These are phyloP conservation scores for Boletus rufocinnamomeus DNA, from an alignment of 768 basidiomycete species.

Conservation along the genomic window DNA sequence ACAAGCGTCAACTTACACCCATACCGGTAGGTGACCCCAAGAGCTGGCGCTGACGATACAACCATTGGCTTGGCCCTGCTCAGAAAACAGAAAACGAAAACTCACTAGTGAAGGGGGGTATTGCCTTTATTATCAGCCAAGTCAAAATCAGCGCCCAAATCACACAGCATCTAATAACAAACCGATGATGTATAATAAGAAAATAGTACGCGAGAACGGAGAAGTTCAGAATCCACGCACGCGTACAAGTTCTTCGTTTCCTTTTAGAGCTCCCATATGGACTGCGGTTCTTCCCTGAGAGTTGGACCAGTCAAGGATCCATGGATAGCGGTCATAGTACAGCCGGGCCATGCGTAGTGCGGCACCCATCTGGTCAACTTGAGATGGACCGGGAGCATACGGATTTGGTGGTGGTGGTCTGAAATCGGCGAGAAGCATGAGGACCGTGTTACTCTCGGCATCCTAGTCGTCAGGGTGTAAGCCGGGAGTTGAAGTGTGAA, in stretches of 20 bases:
- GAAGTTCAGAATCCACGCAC: constrained; percentile 46
- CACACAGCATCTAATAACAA: constrained; percentile 76
- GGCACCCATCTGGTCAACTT: constrained; percentile 68
- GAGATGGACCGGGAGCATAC: constrained; percentile 47
- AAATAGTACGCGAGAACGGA: constrained; percentile 12
- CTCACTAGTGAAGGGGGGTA: constrained; percentile 91
- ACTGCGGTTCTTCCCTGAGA: constrained; percentile 86
- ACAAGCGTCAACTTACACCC: constrained; percentile 29
- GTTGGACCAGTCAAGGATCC: constrained; percentile 92
- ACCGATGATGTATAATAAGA: constrained; percentile 13
- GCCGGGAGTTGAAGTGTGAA: constrained; percentile 14
- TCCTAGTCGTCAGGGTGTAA: constrained; percentile 54
- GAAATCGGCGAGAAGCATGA: constrained; percentile 89
- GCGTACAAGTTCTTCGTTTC: constrained; percentile 86
- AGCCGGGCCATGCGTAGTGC: constrained; percentile 83
- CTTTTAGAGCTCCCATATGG: constrained; percentile 84
- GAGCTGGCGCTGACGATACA: constrained; percentile 67
- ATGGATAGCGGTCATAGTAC: constrained; percentile 85
- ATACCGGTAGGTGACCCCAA: constrained; percentile 81
- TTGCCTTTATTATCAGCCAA: constrained; percentile 91
- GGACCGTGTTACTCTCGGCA: constrained; percentile 88
- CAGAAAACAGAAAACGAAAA: constrained; percentile 11
- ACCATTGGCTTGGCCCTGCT: constrained; percentile 10
- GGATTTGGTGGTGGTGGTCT: constrained; percentile 52
- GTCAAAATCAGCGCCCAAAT: constrained; percentile 88